A percentile compares a stretch with the other conserved stretches of the same genome.
These are phyloP conservation scores for Hypomontagnella monticulosa DNA, from an alignment of 495 filamentous ascomycete genomes.

Conservation along the genomic window DNA sequence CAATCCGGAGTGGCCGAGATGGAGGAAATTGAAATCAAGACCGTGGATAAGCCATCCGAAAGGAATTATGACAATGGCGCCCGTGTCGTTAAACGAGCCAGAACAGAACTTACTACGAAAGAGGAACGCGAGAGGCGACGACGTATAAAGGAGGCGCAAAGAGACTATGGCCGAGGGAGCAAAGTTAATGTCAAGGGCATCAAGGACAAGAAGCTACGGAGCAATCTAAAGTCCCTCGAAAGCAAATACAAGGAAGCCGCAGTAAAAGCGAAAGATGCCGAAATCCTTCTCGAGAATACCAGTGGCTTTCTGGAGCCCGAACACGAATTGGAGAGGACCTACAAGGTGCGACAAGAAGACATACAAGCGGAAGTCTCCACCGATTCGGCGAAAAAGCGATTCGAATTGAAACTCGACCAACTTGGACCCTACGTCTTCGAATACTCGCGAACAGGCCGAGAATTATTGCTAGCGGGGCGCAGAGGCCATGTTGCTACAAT, in stretches of 20 bases:
- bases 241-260: conserved; percentile 81
- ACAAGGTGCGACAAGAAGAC: conserved; percentile 90
- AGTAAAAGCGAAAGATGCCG: conserved; percentile 87
- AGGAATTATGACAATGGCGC: conserved; percentile 54
- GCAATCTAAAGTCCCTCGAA: conserved; percentile 80
- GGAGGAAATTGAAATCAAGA: conserved; percentile 20
- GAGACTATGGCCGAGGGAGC: conserved; percentile 84
- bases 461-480: conserved; percentile 83
- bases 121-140: conserved; percentile 54
- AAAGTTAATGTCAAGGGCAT: conserved; percentile 65
- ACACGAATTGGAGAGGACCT: conserved; percentile 86
- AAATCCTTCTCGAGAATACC: conserved; percentile 91
- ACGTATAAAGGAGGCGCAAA: conserved; percentile 70
- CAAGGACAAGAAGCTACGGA: conserved; percentile 88
- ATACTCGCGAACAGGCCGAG: conserved; percentile 87
- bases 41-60: not conserved
- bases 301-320: conserved; percentile 90
- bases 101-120: conserved; percentile 56
- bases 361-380: conserved; percentile 76
- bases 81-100: conserved; percentile 52
- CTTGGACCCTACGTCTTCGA: conserved; percentile 88
- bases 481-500: conserved; percentile 97
- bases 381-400: conserved; percentile 88
- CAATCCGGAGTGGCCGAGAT: not conserved
- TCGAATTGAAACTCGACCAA: conserved; percentile 84